Evolutionary conservation across 257 asterid genomes (phyloP).

Genomic region (Prunella vulgaris): DNA sequence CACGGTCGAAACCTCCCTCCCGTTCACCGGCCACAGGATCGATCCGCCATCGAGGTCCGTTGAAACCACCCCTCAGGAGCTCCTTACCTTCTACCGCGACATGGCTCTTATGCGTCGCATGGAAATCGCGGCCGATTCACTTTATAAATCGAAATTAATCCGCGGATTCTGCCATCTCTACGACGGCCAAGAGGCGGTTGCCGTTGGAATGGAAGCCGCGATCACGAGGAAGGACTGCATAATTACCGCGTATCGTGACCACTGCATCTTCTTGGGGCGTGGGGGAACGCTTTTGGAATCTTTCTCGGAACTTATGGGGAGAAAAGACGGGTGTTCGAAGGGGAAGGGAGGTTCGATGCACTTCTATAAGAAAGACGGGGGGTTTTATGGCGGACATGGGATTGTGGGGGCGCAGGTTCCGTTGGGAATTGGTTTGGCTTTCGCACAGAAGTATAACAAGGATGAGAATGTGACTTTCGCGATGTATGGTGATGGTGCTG

Average conservation of each 20-base stretch:
- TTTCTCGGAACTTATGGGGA: constrained; percentile 89
- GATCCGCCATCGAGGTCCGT: constrained; percentile 90
- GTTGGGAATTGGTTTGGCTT: constrained; percentile 82
- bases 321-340: constrained; percentile 77
- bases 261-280: constrained; percentile 65
- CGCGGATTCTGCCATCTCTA: constrained; percentile 96
- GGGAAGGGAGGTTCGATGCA: constrained; percentile 99
- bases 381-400: constrained; percentile 96
- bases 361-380: constrained; percentile 75
- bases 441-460: constrained; percentile 89
- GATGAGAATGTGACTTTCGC: constrained; percentile 82
- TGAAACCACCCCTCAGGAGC: constrained; percentile 58
- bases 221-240: constrained; percentile 66
- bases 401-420: constrained; percentile 98
- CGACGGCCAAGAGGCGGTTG: constrained; percentile 96
- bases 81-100: constrained; percentile 68
- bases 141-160: constrained; percentile 83
- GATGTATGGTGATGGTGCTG: constrained; percentile 96
- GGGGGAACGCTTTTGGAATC: constrained; percentile 68
- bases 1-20: constrained; percentile 75
- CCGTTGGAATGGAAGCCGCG: constrained; percentile 95
- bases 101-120: constrained; percentile 92
- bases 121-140: constrained; percentile 98
- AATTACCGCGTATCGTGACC: constrained; percentile 78
- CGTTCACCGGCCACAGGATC: constrained; percentile 80